Percentiles rank a stretch among this genome's conserved stretches.
Evolutionary conservation across 2,329 filamentous ascomycete species (phyloP).

Genomic region (Diaporthe eres): DNA sequence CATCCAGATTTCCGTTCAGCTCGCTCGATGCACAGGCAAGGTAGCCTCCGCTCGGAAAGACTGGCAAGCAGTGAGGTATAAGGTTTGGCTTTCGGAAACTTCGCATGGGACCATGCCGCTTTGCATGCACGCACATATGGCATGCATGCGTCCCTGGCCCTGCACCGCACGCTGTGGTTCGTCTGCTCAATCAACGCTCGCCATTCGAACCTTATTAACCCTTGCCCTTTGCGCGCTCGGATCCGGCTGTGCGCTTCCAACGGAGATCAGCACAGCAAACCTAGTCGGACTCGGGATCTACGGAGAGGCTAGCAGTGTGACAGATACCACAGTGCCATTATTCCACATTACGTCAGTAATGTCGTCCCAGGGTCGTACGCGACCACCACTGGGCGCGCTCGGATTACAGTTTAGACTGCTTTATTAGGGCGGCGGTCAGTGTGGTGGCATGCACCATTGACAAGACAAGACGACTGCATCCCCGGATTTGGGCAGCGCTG

Average conservation of each 20-base stretch:
- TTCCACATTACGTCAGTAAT: constrained; percentile 14
- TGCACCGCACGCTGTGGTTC: constrained; percentile 12
- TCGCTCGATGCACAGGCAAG: background rate
- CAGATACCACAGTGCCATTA: constrained; percentile 14
- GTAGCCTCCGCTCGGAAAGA: background rate
- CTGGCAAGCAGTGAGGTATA: background rate
- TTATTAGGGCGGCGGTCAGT: constrained; percentile 15
- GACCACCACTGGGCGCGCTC: background rate
- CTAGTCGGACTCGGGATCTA: constrained; percentile 6
- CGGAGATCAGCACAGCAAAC: constrained; percentile 12
- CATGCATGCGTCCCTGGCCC: constrained; percentile 6
- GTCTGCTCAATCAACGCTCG: constrained; percentile 26
- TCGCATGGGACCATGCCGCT: constrained; percentile 19
- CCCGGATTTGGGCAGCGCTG: constrained; percentile 7
- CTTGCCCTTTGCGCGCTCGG: constrained; percentile 10
- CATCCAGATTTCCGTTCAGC: background rate
- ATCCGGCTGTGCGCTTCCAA: constrained; percentile 13
- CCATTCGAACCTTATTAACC: constrained; percentile 6
- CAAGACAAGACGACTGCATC: background rate
- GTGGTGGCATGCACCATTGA: constrained; percentile 24
- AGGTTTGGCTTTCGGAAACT: constrained; percentile 29
- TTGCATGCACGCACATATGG: constrained; percentile 21
- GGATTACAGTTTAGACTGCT: background rate
- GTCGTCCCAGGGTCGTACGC: background rate
- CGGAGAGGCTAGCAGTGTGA: constrained; percentile 18